Conservation (phyloP, 2,329 filamentous ascomycete genomes). For the Beauveria brongniartii region DNA sequence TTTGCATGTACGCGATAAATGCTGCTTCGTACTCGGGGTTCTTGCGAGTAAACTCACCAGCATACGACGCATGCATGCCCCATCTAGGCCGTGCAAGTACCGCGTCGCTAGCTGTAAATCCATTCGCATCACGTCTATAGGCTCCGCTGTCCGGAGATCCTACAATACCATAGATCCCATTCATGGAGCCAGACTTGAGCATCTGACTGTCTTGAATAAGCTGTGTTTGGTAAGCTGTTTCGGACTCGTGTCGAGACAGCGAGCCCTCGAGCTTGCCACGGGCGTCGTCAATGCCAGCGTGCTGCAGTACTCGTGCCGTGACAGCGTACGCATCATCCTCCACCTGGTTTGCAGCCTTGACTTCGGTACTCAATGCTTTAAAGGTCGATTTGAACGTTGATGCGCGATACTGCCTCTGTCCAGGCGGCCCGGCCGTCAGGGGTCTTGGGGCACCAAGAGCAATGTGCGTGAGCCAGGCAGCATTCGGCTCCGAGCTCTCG, state of each 20-base stretch:
- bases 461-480: slow-evolving; percentile 20
- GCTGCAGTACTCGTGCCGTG: slow-evolving; percentile 16
- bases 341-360: slow-evolving; percentile 15
- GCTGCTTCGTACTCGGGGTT: background rate
- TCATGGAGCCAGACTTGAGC: background rate
- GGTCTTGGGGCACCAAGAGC: slow-evolving; percentile 39
- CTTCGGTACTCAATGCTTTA: slow-evolving; percentile 25
- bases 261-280: background rate
- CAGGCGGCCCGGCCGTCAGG: slow-evolving; percentile 47
- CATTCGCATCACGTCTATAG: background rate
- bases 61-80: background rate
- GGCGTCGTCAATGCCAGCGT: slow-evolving; percentile 17
- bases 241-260: slow-evolving; percentile 11
- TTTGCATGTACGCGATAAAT: slow-evolving; percentile 1
- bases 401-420: slow-evolving; percentile 41
- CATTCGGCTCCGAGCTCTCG: slow-evolving; percentile 13
- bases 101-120: background rate
- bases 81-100: background rate
- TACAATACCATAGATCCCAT: background rate
- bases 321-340: slow-evolving; percentile 19
- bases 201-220: slow-evolving; percentile 9
- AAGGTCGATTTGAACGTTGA: slow-evolving; percentile 32
- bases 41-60: background rate
- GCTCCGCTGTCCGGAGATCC: background rate
- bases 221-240: slow-evolving; percentile 2